Base-by-base conservation (phyloP, 371 early-diverging fungal species). In the Haplosporangium sp. region DNA sequence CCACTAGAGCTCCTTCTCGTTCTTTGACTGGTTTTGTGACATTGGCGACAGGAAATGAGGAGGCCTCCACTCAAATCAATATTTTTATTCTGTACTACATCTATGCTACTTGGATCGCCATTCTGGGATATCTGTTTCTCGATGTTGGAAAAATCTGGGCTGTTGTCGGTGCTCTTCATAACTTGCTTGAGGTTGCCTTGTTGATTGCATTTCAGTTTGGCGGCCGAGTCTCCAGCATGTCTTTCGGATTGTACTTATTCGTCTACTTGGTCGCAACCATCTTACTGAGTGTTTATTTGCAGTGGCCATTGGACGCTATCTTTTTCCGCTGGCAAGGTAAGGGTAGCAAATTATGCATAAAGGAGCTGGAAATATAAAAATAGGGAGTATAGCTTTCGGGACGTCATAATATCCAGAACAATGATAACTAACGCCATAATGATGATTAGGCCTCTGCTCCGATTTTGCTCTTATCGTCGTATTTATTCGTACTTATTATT, bases 111-210 rank as follows among this genome's bases (percentile, higher is more conserved):
- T 71, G 74, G 60, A 38, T 75, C 38, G 85, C 86, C 2, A 71
- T 83, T 60, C 52, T 82, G 7, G 74, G 77, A 3, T 87, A 85
- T 63, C 48, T 82, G 8, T 38, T 85, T n/a, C 69, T 88, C 61
- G 85, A 82, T 61, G 85, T 83, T 10, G 86, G 88, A 11, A 86
- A 85, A 74, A 76, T 88, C 37, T 88, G 88, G 88, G 83, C 84
- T 19, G 76, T 86, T 0, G 74, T 86, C 52, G 88, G 88, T 10
- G 82, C 85, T 9, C 78, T 85, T 42, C 88, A 88, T 56, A 88
- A 88, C 57, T 63, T 84, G 58, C 77, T 82, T 20, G 88, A 88
- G 66, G 77, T 88, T 50, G 74, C 77, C 1, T 40, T 86, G 17
- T 63, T 88, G 40, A 65, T 58, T 56, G 63, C 56, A 17, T 74